Evolutionary conservation across 768 basidiomycete genomes (phyloP).

Genomic region (Amanita subjunquillea): DNA sequence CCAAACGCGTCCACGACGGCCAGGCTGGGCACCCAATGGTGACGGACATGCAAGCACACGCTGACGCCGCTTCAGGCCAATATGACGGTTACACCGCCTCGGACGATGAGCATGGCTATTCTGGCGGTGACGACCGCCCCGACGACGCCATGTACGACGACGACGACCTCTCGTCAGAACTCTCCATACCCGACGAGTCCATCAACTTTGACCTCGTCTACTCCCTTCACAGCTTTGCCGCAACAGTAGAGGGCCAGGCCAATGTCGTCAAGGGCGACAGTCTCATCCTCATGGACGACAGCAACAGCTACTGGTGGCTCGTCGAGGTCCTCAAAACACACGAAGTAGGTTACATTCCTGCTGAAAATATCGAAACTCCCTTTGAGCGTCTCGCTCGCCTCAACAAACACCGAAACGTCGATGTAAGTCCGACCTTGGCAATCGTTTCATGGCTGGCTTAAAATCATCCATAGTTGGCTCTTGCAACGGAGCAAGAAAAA

Average conservation of each 20-base stretch:
- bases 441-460: not conserved
- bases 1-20: too few species aligned
- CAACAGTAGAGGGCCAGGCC: slow-evolving; percentile 97
- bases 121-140: slow-evolving; percentile 45
- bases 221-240: slow-evolving; percentile 92
- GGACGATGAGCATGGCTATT: slow-evolving; percentile 1
- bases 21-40: too few species aligned
- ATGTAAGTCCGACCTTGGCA: slow-evolving; percentile 33
- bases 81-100: not conserved
- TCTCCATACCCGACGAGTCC: slow-evolving; percentile 83
- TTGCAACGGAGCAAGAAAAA: slow-evolving; percentile 63
- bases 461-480: slow-evolving; percentile 44
- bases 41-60: too few species aligned
- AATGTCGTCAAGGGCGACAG: slow-evolving; percentile 98
- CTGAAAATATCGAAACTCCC: slow-evolving; percentile 98
- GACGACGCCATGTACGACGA: slow-evolving; percentile 64
- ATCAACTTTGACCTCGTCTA: slow-evolving; percentile 93
- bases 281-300: slow-evolving; percentile 93
- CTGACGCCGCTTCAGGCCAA: too few species aligned
- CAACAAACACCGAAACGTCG: slow-evolving; percentile 96
- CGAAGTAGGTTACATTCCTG: slow-evolving; percentile 97
- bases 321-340: slow-evolving; percentile 97
- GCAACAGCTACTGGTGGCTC: slow-evolving; percentile 93
- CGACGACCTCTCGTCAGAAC: slow-evolving; percentile 69
- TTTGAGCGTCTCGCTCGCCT: slow-evolving; percentile 91